Evolutionary conservation across 306 rosid species (phyloP).

Genomic region (Cucurbita pepo): DNA sequence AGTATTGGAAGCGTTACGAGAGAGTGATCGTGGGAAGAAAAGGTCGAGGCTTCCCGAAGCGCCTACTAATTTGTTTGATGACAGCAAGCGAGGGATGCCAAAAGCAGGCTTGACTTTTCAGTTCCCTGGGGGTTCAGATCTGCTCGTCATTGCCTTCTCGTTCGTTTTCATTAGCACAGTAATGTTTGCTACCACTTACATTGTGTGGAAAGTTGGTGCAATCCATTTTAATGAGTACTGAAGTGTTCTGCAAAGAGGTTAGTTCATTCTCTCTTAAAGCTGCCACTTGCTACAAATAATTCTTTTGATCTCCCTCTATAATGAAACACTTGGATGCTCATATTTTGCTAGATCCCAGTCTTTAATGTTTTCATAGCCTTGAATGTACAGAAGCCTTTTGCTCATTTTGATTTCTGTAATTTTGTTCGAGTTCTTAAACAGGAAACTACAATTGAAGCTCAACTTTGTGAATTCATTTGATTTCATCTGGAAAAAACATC

Average conservation of each 20-base stretch:
- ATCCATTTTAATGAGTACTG: conserved; percentile 86
- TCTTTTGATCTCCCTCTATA: neutral
- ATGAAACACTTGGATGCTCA: neutral
- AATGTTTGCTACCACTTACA: conserved; percentile 84
- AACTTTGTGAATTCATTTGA: neutral
- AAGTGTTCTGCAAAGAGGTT: conserved; percentile 16
- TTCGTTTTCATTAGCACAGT: conserved; percentile 72
- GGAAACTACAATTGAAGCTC: neutral
- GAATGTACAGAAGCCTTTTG: neutral
- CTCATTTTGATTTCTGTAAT: neutral
- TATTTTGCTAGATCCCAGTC: neutral
- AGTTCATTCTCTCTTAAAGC: neutral
- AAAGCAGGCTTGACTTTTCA: conserved; percentile 53
- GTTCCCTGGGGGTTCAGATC: conserved; percentile 66
- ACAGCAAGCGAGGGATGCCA: conserved; percentile 73
- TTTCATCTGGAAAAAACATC: neutral
- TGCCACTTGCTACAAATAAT: neutral
- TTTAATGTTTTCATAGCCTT: neutral
- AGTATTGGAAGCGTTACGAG: conserved; percentile 65
- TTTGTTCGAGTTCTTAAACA: neutral
- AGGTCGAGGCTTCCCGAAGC: conserved; percentile 84
- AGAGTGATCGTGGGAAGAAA: conserved; percentile 69
- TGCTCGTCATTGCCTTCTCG: conserved; percentile 44
- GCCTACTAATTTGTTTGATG: conserved; percentile 70
- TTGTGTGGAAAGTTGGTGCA: conserved; percentile 96